Evolutionary conservation across 208 protist species (phyloP), one percentile per base, ranked within the genome.

Genomic region (Acanthamoeba culbertsoni): DNA sequence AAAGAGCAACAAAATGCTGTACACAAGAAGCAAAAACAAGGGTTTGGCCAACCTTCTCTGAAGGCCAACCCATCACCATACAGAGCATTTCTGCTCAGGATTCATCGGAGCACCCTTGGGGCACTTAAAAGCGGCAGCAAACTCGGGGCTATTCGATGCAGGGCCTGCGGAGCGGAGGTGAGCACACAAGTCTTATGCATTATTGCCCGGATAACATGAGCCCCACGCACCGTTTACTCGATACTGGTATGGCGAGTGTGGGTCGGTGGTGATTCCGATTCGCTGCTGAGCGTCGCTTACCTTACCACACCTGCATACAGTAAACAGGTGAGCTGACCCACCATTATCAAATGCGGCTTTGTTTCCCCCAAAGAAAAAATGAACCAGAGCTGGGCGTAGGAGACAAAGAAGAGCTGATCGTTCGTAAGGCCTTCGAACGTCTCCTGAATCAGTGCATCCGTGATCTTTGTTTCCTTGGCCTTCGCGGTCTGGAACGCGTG

Each of bases 361-460:
- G n/a, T n/a, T n/a, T n/a, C n/a, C n/a, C n/a, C n/a, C n/a, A n/a
- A 63, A 63, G 55, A 88, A 35, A 59, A 35, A 59, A n/a, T 5
- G 77, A 33, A 73, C 86, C 86, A 92, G 86, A 59, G 26, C 42
- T 92, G 86, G 4, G 55, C 86, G 33, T 75, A 92, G 55, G 86
- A 92, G 31, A 92, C 86, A 31, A 92, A 92, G 86, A 92, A 92
- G 37, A 92, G 86, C 86, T 92, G 51, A 40, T 65, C 86, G 55
- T 31, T 33, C 6, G 51, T 53, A 18, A 92, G 42, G 1, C 86
- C 86, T 12, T 35, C 57, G n/a, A 92, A 92, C 20, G 35, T 43
- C 86, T 92, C 43, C n/a, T 33, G 51, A 40, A 73, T 53, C n/a
- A 92, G 53, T 8, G 68, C 59, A 12, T 92, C 86, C 16, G 51